Evolutionary conservation across 768 basidiomycete species (phyloP), one percentile per base, ranked within the genome.

Genomic region (Rhizopogon vesiculosus): DNA sequence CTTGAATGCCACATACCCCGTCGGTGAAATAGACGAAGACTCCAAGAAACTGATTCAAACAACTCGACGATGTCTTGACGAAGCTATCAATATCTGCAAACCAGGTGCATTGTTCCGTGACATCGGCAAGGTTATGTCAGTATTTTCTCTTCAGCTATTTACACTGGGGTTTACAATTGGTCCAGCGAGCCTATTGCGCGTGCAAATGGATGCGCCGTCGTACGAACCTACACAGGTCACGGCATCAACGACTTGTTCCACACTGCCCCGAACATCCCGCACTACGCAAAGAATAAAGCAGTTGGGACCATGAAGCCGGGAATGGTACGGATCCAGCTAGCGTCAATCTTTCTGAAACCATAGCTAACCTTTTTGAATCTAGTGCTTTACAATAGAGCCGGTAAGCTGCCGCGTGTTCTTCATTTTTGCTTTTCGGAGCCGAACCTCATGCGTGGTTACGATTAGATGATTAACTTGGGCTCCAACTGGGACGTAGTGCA

Each of bases 271-370:
- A 97, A 94, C 68, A 84, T 97, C 41, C 92, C 93, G 10, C 95
- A 97, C 72, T 97, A 96, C 62, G 92, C 91, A 19, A 93, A 93
- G 69, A 95, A 92, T 66, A 96, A 94, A 71, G 91, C 91, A 42
- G 77, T 93, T 2, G 95, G 95, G 22, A 83, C 86, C 5, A 96
- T 98, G 94, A 94, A 93, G 68, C 72, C 90, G 22, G 95, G 95
- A 61, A 96, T 88, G 91, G 91, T 92, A 60, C 64, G 86, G 71
- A 13, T 38, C 12, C 35, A 38, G 35, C 35, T 49, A 38, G 22
- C 13, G 33, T 38, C 22, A 9, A 49, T 3, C 25, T 42, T 43
- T 25, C 29, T 33, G 52, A 1, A 25, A 3, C n/a, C 22, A 40
- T 48, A 10, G 5, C 18, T 18, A 42, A 15, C 43, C 53, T 51